Evolutionary conservation across 2,329 filamentous ascomycete species (phyloP).

Genomic region (Lecanoromycetidae sp.): DNA sequence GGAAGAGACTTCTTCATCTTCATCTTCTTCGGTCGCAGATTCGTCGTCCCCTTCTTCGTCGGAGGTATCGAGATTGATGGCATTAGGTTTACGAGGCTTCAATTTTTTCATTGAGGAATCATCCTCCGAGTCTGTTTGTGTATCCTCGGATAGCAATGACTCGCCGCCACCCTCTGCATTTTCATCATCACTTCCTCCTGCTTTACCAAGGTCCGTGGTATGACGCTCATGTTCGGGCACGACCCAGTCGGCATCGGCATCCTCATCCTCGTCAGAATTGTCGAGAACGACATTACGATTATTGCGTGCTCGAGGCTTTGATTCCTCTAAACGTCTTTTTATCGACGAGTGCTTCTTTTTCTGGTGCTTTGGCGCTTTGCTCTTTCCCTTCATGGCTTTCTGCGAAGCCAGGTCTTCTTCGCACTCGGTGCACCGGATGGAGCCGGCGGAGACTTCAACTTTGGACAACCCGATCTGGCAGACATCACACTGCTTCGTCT

Average conservation of each 20-base stretch:
- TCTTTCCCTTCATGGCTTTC: conserved; percentile 30
- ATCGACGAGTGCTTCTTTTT: conserved; percentile 26
- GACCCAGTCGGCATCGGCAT: conserved; percentile 63
- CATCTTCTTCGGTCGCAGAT: conserved; percentile 28
- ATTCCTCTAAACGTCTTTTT: conserved; percentile 21
- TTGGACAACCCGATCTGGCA: conserved; percentile 58
- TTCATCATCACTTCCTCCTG: conserved; percentile 77
- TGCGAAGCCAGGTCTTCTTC: conserved; percentile 53
- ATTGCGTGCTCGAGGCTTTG: conserved; percentile 23
- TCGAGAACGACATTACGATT: conserved; percentile 35
- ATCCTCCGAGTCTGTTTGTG: conserved; percentile 46
- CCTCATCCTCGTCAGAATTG: conserved; percentile 48
- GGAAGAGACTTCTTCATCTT: conserved; percentile 28
- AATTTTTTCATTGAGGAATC: conserved; percentile 18
- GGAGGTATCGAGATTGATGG: conserved; percentile 37
- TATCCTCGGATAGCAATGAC: conserved; percentile 61
- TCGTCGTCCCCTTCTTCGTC: conserved; percentile 31
- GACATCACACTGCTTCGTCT: conserved; percentile 67
- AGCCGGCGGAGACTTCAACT: conserved; percentile 41
- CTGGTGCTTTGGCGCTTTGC: conserved; percentile 25
- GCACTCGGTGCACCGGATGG: conserved; percentile 60
- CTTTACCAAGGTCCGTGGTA: conserved; percentile 53
- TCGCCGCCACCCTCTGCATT: conserved; percentile 79
- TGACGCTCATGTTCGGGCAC: conserved; percentile 56
- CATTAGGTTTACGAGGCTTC: conserved; percentile 25